These are phyloP conservation scores for Paxillus involutus DNA, from an alignment of 768 basidiomycete genomes.

Conservation along the genomic window DNA sequence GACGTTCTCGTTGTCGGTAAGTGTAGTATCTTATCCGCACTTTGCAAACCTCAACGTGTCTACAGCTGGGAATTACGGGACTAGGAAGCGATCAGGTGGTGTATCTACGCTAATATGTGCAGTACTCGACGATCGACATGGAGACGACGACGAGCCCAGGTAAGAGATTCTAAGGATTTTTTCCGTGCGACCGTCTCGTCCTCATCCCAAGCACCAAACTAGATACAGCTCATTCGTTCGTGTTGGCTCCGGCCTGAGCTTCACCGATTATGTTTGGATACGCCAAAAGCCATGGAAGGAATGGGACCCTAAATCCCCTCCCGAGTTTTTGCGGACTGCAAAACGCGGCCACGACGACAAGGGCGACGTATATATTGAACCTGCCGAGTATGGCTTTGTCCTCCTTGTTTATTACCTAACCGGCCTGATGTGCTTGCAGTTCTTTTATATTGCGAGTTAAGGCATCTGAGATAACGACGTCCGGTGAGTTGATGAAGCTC, in stretches of 20 bases:
- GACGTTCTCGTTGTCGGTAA: conserved; percentile 88
- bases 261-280: conserved; percentile 85
- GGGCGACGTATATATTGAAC: conserved; percentile 89
- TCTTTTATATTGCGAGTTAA: conserved; percentile 95
- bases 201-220: background rate
- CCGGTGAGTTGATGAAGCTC: conserved; percentile 47
- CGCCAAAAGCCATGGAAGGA: conserved; percentile 78
- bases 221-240: conserved; percentile 89
- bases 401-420: background rate
- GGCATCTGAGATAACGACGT: conserved; percentile 83
- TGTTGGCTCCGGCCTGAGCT: conserved; percentile 87
- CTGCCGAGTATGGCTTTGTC: conserved; percentile 64
- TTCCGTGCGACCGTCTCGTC: background rate
- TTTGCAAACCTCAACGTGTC: background rate
- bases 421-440: conserved; percentile 38
- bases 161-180: conserved; percentile 28
- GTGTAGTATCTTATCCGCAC: conserved; percentile 17
- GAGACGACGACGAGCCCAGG: conserved; percentile 59
- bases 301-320: conserved; percentile 74
- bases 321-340: conserved; percentile 64
- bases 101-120: conserved; percentile 91
- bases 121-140: conserved; percentile 71
- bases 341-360: conserved; percentile 70
- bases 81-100: conserved; percentile 81
- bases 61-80: conserved; percentile 84